Evolutionary conservation across 257 asterid genomes (phyloP), one percentile per base, ranked within the genome.

Genomic region (Leonotis leonurus): DNA sequence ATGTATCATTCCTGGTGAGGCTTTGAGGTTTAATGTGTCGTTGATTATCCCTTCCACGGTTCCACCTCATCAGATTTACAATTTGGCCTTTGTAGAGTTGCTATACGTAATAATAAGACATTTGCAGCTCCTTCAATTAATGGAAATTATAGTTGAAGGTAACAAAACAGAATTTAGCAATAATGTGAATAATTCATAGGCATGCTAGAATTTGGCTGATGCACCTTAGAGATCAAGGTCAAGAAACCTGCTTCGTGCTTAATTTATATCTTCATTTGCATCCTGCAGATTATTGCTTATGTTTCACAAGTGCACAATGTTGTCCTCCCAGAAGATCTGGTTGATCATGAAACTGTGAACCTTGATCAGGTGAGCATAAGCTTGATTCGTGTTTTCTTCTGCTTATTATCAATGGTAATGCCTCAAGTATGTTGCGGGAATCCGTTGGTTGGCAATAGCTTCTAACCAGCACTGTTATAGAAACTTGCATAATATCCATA

Each of bases 251-350:
- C 73, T 61, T 55, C 37, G 14, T 35, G 11, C 76, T 27, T 72
- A 43, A 40, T 49, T 54, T 60, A 32, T 66, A 62, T 65, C 27
- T 54, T 64, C 60, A 32, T 73, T 53, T 70, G 68, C 25, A 52
- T 70, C 20, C 70, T 68, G 77, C 90, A 93, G 99, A 78, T 93
- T 82, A 74, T 93, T 72, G 96, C 97, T 65, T 93, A 93, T 69
- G 97, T 93, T 67, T 93, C 99, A 54, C 99, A 93, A 84, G 99
- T 71, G 36, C 96, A 89, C 78, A 85, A 70, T 5, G 91, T 93
- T 75, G 79, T 82, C 68, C 94, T 93, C 68, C 92, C 99, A 17
- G 95, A 83, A 29, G 78, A 81, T 69, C 73, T 77, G 58, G 80
- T 93, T 58, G 91, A 93, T 72, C 83, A 76, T 67, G 89, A 82